phyloP scores from a whole-genome alignment of 305 asterid genomes.

The Fraxinus angustifolia region DNA sequence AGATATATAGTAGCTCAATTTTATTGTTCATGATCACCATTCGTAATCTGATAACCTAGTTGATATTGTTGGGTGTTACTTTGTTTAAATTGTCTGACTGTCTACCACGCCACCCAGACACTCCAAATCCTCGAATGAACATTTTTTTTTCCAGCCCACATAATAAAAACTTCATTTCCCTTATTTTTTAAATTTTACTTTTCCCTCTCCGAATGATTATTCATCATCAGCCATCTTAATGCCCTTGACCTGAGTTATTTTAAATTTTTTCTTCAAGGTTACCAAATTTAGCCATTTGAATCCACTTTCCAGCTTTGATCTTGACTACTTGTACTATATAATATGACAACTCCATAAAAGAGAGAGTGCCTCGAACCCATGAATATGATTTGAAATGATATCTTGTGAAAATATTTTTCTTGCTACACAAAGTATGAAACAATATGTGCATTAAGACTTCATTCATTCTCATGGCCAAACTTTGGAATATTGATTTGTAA shows the following conservation, averaged over 20 bases:
- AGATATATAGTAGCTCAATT: background rate
- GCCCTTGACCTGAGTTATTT: background rate
- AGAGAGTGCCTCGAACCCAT: background rate
- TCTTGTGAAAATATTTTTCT: background rate
- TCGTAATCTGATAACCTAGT: background rate
- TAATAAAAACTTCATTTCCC: background rate
- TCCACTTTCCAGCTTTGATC: background rate
- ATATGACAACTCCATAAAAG: background rate
- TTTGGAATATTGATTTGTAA: background rate
- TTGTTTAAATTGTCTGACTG: background rate
- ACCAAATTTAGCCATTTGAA: background rate
- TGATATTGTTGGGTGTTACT: background rate
- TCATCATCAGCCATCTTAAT: background rate
- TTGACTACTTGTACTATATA: background rate
- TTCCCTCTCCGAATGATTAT: background rate
- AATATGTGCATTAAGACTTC: background rate
- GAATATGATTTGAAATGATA: background rate
- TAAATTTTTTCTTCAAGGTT: background rate
- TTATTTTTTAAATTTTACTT: background rate
- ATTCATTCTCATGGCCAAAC: background rate
- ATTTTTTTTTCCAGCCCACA: background rate
- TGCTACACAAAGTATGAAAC: background rate
- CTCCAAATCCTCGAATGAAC: background rate
- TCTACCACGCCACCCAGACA: background rate
- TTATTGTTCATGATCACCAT: background rate